Evolutionary conservation across 805 yeast species (phyloP).

Genomic region (Kodamaea fukazawae): DNA sequence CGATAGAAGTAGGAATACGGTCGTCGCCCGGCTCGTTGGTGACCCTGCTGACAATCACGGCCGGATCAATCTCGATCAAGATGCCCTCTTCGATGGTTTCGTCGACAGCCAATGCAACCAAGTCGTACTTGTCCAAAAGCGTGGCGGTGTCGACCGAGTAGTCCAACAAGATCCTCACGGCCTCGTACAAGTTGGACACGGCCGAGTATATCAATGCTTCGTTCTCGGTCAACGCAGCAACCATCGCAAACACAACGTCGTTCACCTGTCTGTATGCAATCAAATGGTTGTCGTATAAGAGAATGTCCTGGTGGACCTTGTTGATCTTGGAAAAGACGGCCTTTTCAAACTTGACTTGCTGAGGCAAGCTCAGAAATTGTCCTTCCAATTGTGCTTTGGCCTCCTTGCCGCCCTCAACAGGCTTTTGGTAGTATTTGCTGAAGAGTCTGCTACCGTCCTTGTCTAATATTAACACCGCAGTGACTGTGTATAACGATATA

Average conservation of each 20-base stretch:
- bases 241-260: conserved; percentile 69
- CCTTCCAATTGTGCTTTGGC: conserved; percentile 16
- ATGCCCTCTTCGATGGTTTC: conserved; percentile 94
- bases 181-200: conserved; percentile 74
- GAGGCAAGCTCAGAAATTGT: conserved; percentile 46
- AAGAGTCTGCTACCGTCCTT: conserved; percentile 74
- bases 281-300: conserved; percentile 73
- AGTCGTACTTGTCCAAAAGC: conserved; percentile 78
- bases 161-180: conserved; percentile 72
- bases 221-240: conserved; percentile 79
- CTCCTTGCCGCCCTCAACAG: conserved; percentile 22
- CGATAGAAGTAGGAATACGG: conserved; percentile 47
- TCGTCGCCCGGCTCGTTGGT: conserved; percentile 67
- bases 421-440: conserved; percentile 79
- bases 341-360: conserved; percentile 76
- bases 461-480: conserved; percentile 79
- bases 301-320: conserved; percentile 76
- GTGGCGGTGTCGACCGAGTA: conserved; percentile 74
- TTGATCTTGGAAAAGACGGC: conserved; percentile 70
- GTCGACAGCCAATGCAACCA: conserved; percentile 82
- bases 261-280: conserved; percentile 84
- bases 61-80: conserved; percentile 84
- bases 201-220: conserved; percentile 77
- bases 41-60: conserved; percentile 83
- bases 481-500: conserved; percentile 74